Conservation (phyloP, 495 filamentous ascomycete species). For the Aspergillus steynii region DNA sequence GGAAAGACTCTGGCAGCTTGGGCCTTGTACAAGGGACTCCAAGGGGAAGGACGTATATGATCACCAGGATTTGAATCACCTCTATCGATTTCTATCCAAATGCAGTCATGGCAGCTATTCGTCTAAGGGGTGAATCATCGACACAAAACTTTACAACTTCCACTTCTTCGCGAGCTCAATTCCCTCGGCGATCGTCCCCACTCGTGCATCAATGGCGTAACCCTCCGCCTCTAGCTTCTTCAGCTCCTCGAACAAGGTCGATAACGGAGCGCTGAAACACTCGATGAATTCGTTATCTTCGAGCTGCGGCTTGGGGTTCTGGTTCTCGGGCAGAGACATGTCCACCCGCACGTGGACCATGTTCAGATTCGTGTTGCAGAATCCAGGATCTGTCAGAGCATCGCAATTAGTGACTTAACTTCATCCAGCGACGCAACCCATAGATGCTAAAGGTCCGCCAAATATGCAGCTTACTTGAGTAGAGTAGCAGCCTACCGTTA, state of each 20-base stretch:
- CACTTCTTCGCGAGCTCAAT: slow-evolving; percentile 74
- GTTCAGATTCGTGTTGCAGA: slow-evolving; percentile 85
- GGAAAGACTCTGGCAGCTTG: slow-evolving; percentile 76
- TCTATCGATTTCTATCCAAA: slow-evolving; percentile 1
- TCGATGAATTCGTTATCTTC: slow-evolving; percentile 93
- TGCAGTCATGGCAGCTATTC: neutral
- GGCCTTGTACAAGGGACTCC: slow-evolving; percentile 74
- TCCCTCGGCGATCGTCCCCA: slow-evolving; percentile 82
- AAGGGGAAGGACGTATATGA: slow-evolving; percentile 62
- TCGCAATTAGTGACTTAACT: slow-evolving; percentile 1
- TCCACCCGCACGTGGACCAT: slow-evolving; percentile 84
- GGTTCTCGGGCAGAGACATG: slow-evolving; percentile 68
- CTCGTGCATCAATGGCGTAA: slow-evolving; percentile 81
- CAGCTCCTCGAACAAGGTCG: slow-evolving; percentile 64
- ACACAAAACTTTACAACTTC: slow-evolving; percentile 35
- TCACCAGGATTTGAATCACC: neutral
- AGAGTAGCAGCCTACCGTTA: slow-evolving; percentile 59
- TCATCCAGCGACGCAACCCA: neutral
- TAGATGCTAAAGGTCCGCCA: neutral
- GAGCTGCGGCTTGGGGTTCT: slow-evolving; percentile 68
- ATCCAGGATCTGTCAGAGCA: slow-evolving; percentile 58
- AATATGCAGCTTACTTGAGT: neutral
- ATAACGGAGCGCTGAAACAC: slow-evolving; percentile 71
- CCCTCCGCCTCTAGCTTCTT: slow-evolving; percentile 70
- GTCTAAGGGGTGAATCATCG: neutral